phyloP scores from a whole-genome alignment of 2,329 filamentous ascomycete genomes.

The Phoma sp. region DNA sequence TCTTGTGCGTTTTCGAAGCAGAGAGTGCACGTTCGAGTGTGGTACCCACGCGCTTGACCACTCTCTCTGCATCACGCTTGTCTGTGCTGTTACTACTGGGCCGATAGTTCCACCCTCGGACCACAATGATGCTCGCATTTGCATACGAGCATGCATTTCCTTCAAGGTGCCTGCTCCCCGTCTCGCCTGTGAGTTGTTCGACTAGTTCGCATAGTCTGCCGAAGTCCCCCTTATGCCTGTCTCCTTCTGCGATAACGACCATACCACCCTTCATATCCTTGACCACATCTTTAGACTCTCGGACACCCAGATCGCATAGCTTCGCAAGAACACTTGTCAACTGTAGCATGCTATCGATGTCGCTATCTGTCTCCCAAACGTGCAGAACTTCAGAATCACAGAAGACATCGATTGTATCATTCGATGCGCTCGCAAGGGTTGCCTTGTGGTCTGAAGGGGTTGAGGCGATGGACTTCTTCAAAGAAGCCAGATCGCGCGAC shows the following conservation, averaged over 20 bases:
- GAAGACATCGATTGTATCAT: conserved; percentile 28
- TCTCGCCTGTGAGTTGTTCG: conserved; percentile 29
- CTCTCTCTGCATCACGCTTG: conserved; percentile 22
- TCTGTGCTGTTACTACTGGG: conserved; percentile 9
- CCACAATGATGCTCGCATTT: conserved; percentile 37
- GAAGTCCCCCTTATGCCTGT: conserved; percentile 27
- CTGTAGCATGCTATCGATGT: conserved; percentile 43
- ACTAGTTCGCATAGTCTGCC: conserved; percentile 38
- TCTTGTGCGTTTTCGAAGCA: conserved; percentile 20
- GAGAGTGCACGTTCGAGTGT: conserved; percentile 32
- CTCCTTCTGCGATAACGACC: conserved; percentile 40
- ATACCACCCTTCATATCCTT: conserved; percentile 30
- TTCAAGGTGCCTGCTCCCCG: conserved; percentile 36
- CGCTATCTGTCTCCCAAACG: conserved; percentile 44
- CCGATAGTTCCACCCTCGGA: conserved; percentile 34
- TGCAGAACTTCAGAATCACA: conserved; percentile 35
- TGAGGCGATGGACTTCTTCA: conserved; percentile 33
- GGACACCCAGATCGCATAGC: conserved; percentile 32
- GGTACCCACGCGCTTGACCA: conserved; percentile 34
- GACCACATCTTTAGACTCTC: conserved; percentile 16
- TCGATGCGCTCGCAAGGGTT: conserved; percentile 30
- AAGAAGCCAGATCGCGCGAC: conserved; percentile 31
- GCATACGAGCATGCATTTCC: conserved; percentile 33
- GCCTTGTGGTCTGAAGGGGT: conserved; percentile 37
- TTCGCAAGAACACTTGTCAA: conserved; percentile 41